phyloP scores from a whole-genome alignment of 2,329 filamentous ascomycete species.

The Ceratocystis cubensis region DNA sequence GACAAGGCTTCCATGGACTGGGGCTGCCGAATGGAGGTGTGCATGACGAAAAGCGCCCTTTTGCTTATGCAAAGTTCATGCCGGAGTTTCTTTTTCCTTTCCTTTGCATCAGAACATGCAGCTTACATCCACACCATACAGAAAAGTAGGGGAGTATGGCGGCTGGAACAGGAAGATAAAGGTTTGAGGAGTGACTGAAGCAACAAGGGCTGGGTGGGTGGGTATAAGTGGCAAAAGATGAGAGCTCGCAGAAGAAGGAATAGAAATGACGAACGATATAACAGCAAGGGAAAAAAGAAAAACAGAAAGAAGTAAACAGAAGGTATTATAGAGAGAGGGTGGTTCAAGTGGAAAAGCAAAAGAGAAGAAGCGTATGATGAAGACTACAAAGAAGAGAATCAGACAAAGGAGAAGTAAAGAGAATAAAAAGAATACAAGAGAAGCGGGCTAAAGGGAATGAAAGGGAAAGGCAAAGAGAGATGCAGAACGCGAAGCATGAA shows the following conservation, averaged over 20 bases:
- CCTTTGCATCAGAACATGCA: background rate
- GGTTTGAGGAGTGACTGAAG: background rate
- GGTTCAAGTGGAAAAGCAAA: background rate
- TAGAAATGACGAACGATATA: too few species aligned
- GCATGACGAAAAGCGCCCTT: background rate
- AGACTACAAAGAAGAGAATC: background rate
- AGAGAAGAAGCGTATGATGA: background rate
- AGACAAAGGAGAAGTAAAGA: slow-evolving; percentile 9
- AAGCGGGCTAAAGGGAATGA: background rate
- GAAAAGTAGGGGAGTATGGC: background rate
- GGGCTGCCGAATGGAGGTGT: background rate
- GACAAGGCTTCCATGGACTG: background rate
- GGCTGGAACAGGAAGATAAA: background rate
- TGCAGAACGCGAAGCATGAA: too few species aligned
- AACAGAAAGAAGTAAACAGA: slow-evolving; percentile 8
- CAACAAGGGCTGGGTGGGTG: background rate
- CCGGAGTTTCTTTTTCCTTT: background rate
- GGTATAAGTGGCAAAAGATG: slow-evolving; percentile 4
- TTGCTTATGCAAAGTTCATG: background rate
- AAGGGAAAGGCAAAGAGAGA: background rate
- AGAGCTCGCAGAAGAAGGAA: too few species aligned
- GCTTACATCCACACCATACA: background rate
- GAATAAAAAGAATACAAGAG: background rate
- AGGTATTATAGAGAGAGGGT: slow-evolving; percentile 1
- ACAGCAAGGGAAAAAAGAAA: background rate